Evolutionary conservation across 2,329 filamentous ascomycete genomes (phyloP).

Genomic region (Acrocalymma vagum): DNA sequence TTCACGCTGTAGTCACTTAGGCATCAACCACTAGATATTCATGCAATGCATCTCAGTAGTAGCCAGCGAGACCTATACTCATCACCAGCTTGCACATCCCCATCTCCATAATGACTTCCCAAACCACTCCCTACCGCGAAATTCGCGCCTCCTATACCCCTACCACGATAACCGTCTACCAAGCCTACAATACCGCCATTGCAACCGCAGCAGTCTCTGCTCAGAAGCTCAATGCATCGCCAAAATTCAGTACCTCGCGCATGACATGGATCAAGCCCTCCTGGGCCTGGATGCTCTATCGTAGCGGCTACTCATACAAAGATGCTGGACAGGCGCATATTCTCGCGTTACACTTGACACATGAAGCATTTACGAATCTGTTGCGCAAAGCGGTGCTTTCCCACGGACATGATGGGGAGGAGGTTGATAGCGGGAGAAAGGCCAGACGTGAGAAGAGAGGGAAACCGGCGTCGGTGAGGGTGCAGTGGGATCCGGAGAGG

Average conservation of each 20-base stretch:
- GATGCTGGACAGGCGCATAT: constrained; percentile 63
- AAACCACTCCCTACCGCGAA: constrained; percentile 47
- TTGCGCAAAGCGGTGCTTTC: constrained; percentile 49
- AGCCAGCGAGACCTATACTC: no score
- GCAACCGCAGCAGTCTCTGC: constrained; percentile 60
- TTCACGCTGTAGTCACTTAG: no score
- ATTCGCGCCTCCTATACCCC: constrained; percentile 62
- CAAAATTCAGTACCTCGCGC: constrained; percentile 60
- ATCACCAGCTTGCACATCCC: no score
- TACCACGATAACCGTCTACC: constrained; percentile 67
- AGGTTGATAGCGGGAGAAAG: constrained; percentile 1
- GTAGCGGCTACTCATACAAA: constrained; percentile 68
- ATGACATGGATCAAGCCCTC: constrained; percentile 74
- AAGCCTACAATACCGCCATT: constrained; percentile 66
- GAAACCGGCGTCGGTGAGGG: constrained; percentile 51
- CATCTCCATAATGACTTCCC: constrained; percentile 1
- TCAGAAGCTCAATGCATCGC: constrained; percentile 63
- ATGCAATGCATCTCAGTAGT: no score
- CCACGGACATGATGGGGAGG: constrained; percentile 11
- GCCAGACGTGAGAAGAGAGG: not conserved
- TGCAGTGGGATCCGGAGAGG: constrained; percentile 73
- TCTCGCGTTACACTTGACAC: constrained; percentile 65
- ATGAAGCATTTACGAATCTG: constrained; percentile 58
- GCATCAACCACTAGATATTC: no score
- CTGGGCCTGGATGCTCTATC: constrained; percentile 72